Conservation (phyloP, 1,139 yeast species). For the Geotrichum reessii region DNA sequence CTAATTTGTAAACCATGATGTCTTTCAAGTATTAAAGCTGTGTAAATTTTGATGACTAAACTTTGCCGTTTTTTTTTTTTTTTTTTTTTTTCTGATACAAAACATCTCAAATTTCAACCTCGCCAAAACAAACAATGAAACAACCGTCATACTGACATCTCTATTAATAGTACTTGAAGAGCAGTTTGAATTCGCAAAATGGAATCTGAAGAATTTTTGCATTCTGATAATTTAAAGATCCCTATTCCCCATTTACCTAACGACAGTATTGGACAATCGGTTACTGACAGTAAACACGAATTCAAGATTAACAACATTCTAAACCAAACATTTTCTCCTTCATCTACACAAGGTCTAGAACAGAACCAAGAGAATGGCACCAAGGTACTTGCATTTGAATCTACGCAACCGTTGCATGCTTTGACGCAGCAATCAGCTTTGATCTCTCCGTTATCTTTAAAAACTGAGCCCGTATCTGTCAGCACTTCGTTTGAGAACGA, state of each 20-base stretch:
- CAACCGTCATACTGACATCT: background rate
- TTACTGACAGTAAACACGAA: background rate
- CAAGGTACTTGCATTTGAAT: background rate
- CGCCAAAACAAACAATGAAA: background rate
- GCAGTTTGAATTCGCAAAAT: background rate
- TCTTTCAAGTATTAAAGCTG: background rate
- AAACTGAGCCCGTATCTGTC: background rate
- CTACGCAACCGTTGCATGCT: background rate
- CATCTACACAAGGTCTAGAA: background rate
- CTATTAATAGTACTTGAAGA: background rate
- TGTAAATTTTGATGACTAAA: background rate
- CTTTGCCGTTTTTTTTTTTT: background rate
- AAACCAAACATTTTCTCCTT: background rate
- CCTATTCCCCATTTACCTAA: conserved; percentile 6
- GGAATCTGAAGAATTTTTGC: conserved; percentile 1
- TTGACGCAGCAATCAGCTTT: background rate
- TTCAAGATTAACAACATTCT: background rate
- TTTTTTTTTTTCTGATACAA: background rate
- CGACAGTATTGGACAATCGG: background rate
- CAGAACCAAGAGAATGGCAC: background rate
- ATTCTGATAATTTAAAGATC: conserved; percentile 2
- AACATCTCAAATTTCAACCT: background rate
- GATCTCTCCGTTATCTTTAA: background rate
- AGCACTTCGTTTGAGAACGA: background rate
- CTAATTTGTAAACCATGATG: too few species aligned